Evolutionary conservation across 139 green algal genomes (phyloP).

Genomic region (Picocystis salinarum): DNA sequence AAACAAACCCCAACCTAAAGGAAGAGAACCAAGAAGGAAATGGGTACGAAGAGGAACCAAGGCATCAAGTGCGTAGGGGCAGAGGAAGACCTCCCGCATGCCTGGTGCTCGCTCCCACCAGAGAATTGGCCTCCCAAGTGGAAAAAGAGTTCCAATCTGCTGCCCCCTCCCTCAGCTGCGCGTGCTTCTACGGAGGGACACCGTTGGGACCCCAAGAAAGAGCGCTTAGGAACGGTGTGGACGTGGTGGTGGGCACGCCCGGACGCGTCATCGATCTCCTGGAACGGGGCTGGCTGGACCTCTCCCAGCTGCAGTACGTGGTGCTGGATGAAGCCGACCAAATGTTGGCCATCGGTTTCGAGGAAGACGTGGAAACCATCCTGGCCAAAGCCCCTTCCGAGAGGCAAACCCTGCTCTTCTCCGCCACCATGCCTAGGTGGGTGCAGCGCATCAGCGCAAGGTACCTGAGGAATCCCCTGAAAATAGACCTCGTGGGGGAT

Average conservation of each 20-base stretch:
- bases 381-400: slow-evolving; percentile 38
- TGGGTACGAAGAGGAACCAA: too few relatives aligned
- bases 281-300: slow-evolving; percentile 46
- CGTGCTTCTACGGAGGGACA: slow-evolving; percentile 70
- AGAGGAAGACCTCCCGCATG: slow-evolving; percentile 35
- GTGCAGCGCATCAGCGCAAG: slow-evolving; percentile 66
- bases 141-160: slow-evolving; percentile 69
- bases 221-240: slow-evolving; percentile 51
- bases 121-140: slow-evolving; percentile 98
- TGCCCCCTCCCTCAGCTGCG: slow-evolving; percentile 35
- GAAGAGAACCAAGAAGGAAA: too few relatives aligned
- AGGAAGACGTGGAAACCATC: slow-evolving; percentile 94
- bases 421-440: slow-evolving; percentile 85
- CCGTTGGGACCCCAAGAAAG: slow-evolving; percentile 32
- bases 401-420: slow-evolving; percentile 92
- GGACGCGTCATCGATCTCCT: slow-evolving; percentile 92
- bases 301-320: slow-evolving; percentile 53
- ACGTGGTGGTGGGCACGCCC: slow-evolving; percentile 91
- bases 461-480: slow-evolving; percentile 55
- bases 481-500: slow-evolving; percentile 85
- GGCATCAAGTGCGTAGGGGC: too few relatives aligned
- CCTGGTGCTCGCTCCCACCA: slow-evolving; percentile 83
- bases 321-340: slow-evolving; percentile 95
- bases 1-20: too few relatives aligned
- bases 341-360: slow-evolving; percentile 95